Base-by-base conservation (phyloP, 2,329 filamentous ascomycete genomes). In the Xylariaceae sp. region DNA sequence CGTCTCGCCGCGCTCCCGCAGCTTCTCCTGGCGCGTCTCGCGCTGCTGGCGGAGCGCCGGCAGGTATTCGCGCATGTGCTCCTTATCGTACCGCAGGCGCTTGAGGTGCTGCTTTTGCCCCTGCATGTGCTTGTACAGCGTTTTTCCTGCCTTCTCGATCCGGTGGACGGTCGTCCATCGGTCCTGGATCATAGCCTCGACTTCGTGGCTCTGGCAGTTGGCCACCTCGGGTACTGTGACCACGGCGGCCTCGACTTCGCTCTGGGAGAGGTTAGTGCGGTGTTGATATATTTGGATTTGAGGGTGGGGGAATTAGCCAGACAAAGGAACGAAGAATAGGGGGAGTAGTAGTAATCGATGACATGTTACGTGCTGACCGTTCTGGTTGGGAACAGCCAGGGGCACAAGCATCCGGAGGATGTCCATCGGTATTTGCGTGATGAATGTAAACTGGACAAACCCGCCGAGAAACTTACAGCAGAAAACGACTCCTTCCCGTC, bases 401-500 rank as follows among this genome's bases (percentile, higher is more conserved):
- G n/a, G n/a, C n/a, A n/a, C n/a, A n/a, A n/a, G n/a, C n/a, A n/a
- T n/a, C n/a, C n/a, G n/a, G n/a, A n/a, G n/a, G n/a, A n/a, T n/a
- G n/a, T n/a, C n/a, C n/a, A n/a, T n/a, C n/a, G n/a, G n/a, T n/a
- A n/a, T n/a, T n/a, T n/a, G 15, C 19, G 22, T 19, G 30, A 34
- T n/a, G 12, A 9, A 34, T 34, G 30, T 12, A 34, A 34, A 34
- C 30, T 12, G 9, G 4, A 41, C n/a, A 21, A 12, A 2, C 9
- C 5, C 29, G 13, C 12, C 15, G 2, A 49, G 13, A 12, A 40
- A 58, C 65, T 57, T 64, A 66, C 64, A 9, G 37, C 19, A 16
- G 57, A 47, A 52, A 63, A 65, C 3, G n/a, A 32, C 37, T 61
- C 54, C 36, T 54, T 32, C 22, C 59, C 55, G 18, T 53, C 36